phyloP scores from a whole-genome alignment of 2,329 filamentous ascomycete species.

The Claviceps capensis region DNA sequence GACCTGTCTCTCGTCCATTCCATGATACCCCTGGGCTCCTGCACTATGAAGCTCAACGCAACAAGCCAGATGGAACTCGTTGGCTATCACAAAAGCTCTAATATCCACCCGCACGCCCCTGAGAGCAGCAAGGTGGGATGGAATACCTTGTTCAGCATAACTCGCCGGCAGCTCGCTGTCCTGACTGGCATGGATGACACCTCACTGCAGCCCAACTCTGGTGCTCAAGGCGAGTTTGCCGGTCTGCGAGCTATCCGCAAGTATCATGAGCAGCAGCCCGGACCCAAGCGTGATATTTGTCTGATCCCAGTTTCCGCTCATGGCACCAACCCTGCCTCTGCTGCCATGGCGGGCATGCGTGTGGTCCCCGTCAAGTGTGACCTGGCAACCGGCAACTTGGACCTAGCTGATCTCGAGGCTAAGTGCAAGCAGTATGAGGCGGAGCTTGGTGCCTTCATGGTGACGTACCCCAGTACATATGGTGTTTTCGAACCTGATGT shows the following conservation, averaged over 20 bases:
- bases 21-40: slow-evolving; percentile 94
- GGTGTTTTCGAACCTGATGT: slow-evolving; percentile 88
- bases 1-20: slow-evolving; percentile 89
- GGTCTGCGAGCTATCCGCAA: slow-evolving; percentile 79
- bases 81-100: slow-evolving; percentile 60
- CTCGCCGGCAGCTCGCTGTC: slow-evolving; percentile 62
- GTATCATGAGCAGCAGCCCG: slow-evolving; percentile 56
- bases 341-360: slow-evolving; percentile 90
- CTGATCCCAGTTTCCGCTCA: slow-evolving; percentile 91
- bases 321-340: slow-evolving; percentile 89
- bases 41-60: slow-evolving; percentile 96
- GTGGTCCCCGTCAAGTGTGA: slow-evolving; percentile 91
- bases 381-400: slow-evolving; percentile 72
- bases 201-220: slow-evolving; percentile 88
- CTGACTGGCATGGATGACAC: slow-evolving; percentile 87
- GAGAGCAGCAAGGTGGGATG: slow-evolving; percentile 53
- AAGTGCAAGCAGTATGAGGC: slow-evolving; percentile 84
- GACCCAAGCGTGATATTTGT: slow-evolving; percentile 74
- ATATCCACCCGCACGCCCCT: slow-evolving; percentile 71
- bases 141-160: slow-evolving; percentile 50
- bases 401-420: slow-evolving; percentile 68
- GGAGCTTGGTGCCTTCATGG: slow-evolving; percentile 84
- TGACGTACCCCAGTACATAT: slow-evolving; percentile 91
- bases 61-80: slow-evolving; percentile 88
- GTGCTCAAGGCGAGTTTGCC: slow-evolving; percentile 88